Conservation (phyloP, 1,139 yeast genomes). For the Scheffersomyces illinoinensis region DNA sequence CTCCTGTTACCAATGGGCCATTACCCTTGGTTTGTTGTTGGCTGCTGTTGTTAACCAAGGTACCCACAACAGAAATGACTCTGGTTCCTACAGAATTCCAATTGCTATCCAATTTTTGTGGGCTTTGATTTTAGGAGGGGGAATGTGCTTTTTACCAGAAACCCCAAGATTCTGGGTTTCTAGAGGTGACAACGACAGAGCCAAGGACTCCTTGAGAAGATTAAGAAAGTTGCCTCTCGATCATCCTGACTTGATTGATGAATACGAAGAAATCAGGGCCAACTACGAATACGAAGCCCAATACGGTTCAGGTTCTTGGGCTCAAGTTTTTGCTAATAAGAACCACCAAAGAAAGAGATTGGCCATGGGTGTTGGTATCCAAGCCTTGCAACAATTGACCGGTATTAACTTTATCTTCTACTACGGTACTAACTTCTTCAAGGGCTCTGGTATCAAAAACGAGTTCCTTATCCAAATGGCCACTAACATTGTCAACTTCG, state of each 20-base stretch:
- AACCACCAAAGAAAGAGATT: conserved; percentile 39
- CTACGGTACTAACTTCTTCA: conserved; percentile 67
- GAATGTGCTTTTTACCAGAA: conserved; percentile 72
- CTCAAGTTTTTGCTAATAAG: conserved; percentile 30
- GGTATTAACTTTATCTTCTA: conserved; percentile 75
- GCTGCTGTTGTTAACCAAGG: conserved; percentile 68
- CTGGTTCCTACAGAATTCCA: conserved; percentile 68
- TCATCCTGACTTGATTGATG: conserved; percentile 42
- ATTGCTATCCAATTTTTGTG: conserved; percentile 52
- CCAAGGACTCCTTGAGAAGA: conserved; percentile 39
- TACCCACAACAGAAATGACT: conserved; percentile 47
- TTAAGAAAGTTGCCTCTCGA: conserved; percentile 39
- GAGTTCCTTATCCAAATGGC: conserved; percentile 37
- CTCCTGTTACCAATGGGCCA: conserved; percentile 65
- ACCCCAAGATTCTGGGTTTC: conserved; percentile 74
- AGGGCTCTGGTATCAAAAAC: conserved; percentile 50
- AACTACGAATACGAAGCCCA: conserved; percentile 35
- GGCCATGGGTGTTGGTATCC: conserved; percentile 33
- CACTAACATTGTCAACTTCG: conserved; percentile 39
- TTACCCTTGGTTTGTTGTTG: conserved; percentile 57
- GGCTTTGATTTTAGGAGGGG: conserved; percentile 46
- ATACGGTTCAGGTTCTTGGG: conserved; percentile 35
- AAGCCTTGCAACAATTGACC: conserved; percentile 68
- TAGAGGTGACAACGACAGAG: conserved; percentile 54
- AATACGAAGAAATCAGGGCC: conserved; percentile 40